Percentiles rank a stretch among this genome's conserved stretches.
Evolutionary conservation across 1,284 basidiomycete species (phyloP).

Genomic region (Ustilago curta): DNA sequence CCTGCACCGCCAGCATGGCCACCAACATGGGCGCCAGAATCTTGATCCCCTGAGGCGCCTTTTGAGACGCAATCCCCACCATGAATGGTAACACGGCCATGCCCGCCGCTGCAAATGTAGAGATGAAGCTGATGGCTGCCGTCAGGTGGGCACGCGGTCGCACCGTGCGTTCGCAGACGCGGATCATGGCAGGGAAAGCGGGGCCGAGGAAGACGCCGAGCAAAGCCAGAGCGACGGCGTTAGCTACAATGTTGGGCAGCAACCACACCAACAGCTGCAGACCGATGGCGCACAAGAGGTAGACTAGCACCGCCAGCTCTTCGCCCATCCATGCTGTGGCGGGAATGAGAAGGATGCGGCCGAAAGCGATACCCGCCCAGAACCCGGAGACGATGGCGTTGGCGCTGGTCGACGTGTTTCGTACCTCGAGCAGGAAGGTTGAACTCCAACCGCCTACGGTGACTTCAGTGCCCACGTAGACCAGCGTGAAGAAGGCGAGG

Average conservation of each 20-base stretch:
- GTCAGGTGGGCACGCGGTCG: conserved; percentile 51
- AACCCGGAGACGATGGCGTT: conserved; percentile 55
- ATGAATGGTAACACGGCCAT: conserved; percentile 52
- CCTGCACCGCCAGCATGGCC: conserved; percentile 39
- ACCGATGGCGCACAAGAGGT: conserved; percentile 41
- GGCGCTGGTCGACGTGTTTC: conserved; percentile 26
- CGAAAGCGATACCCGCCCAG: conserved; percentile 55
- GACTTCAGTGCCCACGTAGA: conserved; percentile 58
- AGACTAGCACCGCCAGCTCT: conserved; percentile 44
- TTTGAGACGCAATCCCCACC: conserved; percentile 46
- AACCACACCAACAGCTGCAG: conserved; percentile 55
- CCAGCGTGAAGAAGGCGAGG: conserved; percentile 41
- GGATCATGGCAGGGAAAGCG: conserved; percentile 52
- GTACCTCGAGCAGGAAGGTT: conserved; percentile 40
- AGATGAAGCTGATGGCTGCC: conserved; percentile 49
- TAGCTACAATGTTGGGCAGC: conserved; percentile 51
- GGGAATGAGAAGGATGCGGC: conserved; percentile 54
- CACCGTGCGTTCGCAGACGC: conserved; percentile 27
- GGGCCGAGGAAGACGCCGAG: conserved; percentile 54
- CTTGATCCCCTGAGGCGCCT: conserved; percentile 41
- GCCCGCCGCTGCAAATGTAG: conserved; percentile 43
- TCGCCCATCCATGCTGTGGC: conserved; percentile 48
- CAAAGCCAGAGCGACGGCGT: conserved; percentile 49
- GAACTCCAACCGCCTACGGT: conserved; percentile 55
- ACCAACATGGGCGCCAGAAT: conserved; percentile 51